Evolutionary conservation across 2,329 filamentous ascomycete genomes (phyloP).

Genomic region (Incumbomyces lentus): DNA sequence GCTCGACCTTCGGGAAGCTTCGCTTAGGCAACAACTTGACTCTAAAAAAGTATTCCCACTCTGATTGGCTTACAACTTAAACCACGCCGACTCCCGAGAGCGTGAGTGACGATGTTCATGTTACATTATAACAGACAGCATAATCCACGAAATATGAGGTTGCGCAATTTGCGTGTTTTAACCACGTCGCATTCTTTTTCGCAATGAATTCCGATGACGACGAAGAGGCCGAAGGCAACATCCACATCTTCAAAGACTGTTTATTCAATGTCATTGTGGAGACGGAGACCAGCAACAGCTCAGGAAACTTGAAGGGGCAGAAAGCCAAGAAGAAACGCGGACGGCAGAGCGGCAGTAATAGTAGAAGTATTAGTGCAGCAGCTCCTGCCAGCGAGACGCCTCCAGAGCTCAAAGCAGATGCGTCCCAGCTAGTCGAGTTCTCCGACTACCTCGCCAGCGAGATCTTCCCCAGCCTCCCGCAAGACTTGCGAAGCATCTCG

Average conservation of each 20-base stretch:
- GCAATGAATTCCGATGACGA: conserved; percentile 5
- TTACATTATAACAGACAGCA: too few relatives aligned
- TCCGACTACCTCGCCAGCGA: conserved; percentile 65
- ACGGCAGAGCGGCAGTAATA: not conserved
- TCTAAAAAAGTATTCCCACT: too few relatives aligned
- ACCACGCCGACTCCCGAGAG: too few relatives aligned
- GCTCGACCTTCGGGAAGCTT: too few relatives aligned
- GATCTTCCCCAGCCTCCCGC: conserved; percentile 57
- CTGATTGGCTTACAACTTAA: too few relatives aligned
- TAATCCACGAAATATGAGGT: too few relatives aligned
- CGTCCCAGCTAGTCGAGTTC: conserved; percentile 67
- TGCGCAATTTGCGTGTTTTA: too few relatives aligned
- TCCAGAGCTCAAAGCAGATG: conserved; percentile 29
- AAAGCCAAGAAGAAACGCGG: conserved; percentile 25
- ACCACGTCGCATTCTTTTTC: too few relatives aligned
- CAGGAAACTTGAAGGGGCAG: conserved; percentile 33
- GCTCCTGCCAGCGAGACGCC: not conserved
- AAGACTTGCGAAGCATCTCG: conserved; percentile 49
- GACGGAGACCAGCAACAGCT: conserved; percentile 42
- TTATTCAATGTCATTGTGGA: conserved; percentile 60
- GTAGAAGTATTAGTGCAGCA: not conserved
- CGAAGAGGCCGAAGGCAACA: conserved; percentile 42
- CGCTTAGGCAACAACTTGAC: too few relatives aligned
- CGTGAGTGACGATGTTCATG: too few relatives aligned
- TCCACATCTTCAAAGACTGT: conserved; percentile 62